Evolutionary conservation across 306 rosid species (phyloP), one percentile per base, ranked within the genome.

Genomic region (Pterocarpus macrocarpus): DNA sequence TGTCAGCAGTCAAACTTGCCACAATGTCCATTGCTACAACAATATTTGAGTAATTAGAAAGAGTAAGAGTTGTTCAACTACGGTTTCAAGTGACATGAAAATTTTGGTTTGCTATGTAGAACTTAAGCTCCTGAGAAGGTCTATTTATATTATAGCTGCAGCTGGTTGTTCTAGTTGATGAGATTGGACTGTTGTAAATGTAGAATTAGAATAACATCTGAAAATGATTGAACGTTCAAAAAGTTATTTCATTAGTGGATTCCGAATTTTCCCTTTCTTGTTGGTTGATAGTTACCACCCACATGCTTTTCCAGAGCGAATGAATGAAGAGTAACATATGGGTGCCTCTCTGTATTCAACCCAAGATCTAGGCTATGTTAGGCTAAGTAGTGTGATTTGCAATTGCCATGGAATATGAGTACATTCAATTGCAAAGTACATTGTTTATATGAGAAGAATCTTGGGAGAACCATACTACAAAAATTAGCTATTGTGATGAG

Each of bases 1-100:
- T 93, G n/a, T 89, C 91, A 15, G 79, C 86, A 2, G 85, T 90
- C 84, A 93, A 69, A 71, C 82, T 79, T 63, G 77, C 69, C 70
- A 93, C 75, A 44, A 36, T 56, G 45, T 93, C 92, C 94, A 93
- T 93, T 77, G 14, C 79, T 66, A 55, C 14, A 15, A n/a, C 67
- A 8, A 47, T 12, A 11, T 22, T 22, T 22, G 16, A 8, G 5
- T 47, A 12, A 12, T 13, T 50, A n/a, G 28, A 5, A 38, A 82
- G 56, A 69, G 0, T 15, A 32, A 75, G 9, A 15, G 28, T 22
- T 22, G 28, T 0, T 22, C 28, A 22, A 22, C 28, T 22, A 22
- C 28, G 28, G 28, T 22, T 22, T 22, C 28, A 22, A 1, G 28
- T 22, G 28, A 64, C 74, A 57, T 47, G 76, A 65, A 57, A 65